These are phyloP conservation scores for Trypanosoma brucei DNA, from an alignment of 208 protist species.

Conservation along the genomic window DNA sequence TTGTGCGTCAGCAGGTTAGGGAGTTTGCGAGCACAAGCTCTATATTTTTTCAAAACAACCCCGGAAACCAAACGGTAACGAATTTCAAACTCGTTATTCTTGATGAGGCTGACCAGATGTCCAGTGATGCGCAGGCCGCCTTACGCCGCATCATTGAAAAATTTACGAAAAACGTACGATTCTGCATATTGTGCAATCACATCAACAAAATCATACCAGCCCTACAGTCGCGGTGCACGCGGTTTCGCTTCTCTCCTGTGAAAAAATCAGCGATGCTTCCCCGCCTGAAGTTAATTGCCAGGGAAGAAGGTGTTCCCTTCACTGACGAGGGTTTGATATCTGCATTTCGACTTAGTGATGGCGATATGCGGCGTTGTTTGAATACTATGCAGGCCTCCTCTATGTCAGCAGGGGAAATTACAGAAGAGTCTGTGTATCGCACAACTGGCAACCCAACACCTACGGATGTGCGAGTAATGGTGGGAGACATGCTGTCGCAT, in stretches of 20 bases:
- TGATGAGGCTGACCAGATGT: constrained; percentile 99
- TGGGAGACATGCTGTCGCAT: constrained; percentile 63
- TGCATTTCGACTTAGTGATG: constrained; percentile 90
- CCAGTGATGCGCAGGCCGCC: constrained; percentile 96
- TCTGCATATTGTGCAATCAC: constrained; percentile 99
- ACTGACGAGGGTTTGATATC: constrained; percentile 86
- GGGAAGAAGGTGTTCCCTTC: constrained; percentile 76
- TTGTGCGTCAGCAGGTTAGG: constrained; percentile 97
- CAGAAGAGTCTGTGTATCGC: constrained; percentile 73
- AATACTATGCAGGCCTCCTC: constrained; percentile 96
- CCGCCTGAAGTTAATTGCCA: constrained; percentile 81
- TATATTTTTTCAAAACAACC: constrained; percentile 78
- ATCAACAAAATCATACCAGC: constrained; percentile 95
- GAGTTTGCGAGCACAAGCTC: constrained; percentile 96
- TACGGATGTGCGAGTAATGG: constrained; percentile 59
- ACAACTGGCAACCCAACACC: constrained; percentile 85
- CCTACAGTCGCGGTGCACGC: constrained; percentile 96
- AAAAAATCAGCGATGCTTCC: constrained; percentile 73
- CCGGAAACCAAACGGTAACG: constrained; percentile 4
- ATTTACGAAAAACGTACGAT: constrained; percentile 96
- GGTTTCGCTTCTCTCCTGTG: constrained; percentile 97
- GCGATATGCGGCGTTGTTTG: constrained; percentile 97
- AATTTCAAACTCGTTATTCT: constrained; percentile 98
- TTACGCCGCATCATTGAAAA: constrained; percentile 98
- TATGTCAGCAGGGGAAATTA: constrained; percentile 64